Percentiles rank a stretch among this genome's conserved stretches.
These are phyloP conservation scores for Geranium rotundifolium DNA, from an alignment of 345 rosid species.

Conservation along the genomic window DNA sequence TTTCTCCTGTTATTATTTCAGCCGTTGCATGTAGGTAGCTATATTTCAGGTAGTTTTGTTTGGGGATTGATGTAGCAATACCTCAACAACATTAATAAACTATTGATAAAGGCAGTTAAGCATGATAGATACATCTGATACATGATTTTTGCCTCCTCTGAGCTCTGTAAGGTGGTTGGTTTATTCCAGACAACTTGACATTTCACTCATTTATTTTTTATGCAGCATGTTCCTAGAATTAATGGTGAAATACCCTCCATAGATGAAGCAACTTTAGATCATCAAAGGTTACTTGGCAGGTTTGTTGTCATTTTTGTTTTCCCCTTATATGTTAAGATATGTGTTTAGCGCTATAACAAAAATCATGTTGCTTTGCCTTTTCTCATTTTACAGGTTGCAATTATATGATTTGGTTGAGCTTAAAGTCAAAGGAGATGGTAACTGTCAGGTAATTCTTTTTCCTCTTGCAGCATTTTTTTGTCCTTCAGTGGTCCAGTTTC, in stretches of 20 bases:
- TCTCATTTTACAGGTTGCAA: slow-evolving; percentile 30
- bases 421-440: slow-evolving; percentile 62
- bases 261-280: slow-evolving; percentile 55
- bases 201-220: slow-evolving; percentile 1
- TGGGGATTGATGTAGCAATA: too few species aligned
- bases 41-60: too few species aligned
- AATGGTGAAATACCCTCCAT: slow-evolving; percentile 56
- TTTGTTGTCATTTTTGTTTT: slow-evolving; percentile 8
- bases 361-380: not conserved
- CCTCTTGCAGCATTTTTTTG: slow-evolving; percentile 1
- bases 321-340: not conserved
- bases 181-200: not conserved
- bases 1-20: too few species aligned
- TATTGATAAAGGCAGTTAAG: not conserved
- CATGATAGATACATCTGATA: not conserved
- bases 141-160: not conserved
- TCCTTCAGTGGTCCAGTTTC: not conserved
- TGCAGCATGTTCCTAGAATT: slow-evolving; percentile 49
- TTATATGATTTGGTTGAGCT: slow-evolving; percentile 54
- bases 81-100: too few species aligned
- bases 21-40: too few species aligned
- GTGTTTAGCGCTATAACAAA: not conserved
- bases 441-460: slow-evolving; percentile 44
- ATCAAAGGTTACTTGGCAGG: slow-evolving; percentile 57
- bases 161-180: not conserved